These are phyloP conservation scores for Vairimorpha necatrix DNA, from an alignment of 371 early-diverging fungal genomes.

Conservation along the genomic window DNA sequence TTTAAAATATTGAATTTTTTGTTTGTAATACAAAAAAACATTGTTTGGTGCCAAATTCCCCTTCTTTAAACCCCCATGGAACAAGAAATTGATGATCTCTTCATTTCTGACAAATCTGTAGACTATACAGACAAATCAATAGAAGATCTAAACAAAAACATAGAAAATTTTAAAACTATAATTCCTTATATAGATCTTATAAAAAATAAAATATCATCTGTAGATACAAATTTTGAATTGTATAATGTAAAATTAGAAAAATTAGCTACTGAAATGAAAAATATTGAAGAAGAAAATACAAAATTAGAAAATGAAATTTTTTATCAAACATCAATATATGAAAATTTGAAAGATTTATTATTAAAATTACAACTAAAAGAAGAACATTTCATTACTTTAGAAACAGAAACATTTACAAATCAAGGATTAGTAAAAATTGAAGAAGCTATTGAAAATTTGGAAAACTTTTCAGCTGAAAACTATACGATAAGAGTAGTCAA, in stretches of 20 bases:
- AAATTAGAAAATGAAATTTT: slow-evolving; percentile 45
- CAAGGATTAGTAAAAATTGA: slow-evolving; percentile 49
- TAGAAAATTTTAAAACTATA: slow-evolving; percentile 7
- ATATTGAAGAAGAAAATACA: slow-evolving; percentile 46
- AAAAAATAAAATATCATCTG: slow-evolving; percentile 8
- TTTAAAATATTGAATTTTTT: too few relatives aligned
- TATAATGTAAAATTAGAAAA: slow-evolving; percentile 47
- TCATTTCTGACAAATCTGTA: not conserved
- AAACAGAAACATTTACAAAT: slow-evolving; percentile 37
- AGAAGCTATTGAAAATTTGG: slow-evolving; percentile 27
- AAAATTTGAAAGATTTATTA: slow-evolving; percentile 35
- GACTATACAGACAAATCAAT: slow-evolving; percentile 25
- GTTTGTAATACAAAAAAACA: too few relatives aligned
- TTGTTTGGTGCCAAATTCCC: too few relatives aligned
- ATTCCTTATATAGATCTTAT: slow-evolving; percentile 29
- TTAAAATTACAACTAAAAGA: slow-evolving; percentile 43
- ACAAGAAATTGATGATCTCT: slow-evolving; percentile 52
- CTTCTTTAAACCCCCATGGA: slow-evolving; percentile 43
- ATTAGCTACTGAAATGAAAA: slow-evolving; percentile 42
- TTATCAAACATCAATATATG: slow-evolving; percentile 35
- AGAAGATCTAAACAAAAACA: slow-evolving; percentile 18
- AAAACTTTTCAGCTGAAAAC: slow-evolving; percentile 16
- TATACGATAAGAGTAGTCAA: slow-evolving; percentile 47
- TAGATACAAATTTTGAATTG: slow-evolving; percentile 19
- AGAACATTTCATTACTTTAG: slow-evolving; percentile 39